Evolutionary conservation across 148 eudicot species (phyloP).

Genomic region (Chenopodium album): DNA sequence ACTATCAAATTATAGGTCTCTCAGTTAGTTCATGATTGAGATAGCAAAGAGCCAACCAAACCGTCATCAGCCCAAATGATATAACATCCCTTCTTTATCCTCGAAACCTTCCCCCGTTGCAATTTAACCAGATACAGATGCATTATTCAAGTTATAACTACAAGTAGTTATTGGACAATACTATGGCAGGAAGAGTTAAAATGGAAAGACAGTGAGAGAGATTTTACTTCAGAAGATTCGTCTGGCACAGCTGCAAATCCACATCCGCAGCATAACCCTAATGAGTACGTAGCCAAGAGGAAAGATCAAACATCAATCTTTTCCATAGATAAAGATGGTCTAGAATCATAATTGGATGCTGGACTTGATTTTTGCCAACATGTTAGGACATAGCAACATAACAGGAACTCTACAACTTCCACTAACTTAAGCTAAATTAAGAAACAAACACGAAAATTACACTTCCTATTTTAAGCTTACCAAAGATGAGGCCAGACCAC

Average conservation of each 20-base stretch:
- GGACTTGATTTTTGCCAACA: conserved; percentile 10
- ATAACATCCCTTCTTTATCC: not conserved
- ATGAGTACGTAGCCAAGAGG: not conserved
- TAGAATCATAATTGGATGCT: conserved; percentile 8
- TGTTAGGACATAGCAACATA: conserved; percentile 11
- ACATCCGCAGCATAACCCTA: not conserved
- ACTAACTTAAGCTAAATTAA: conserved; percentile 18
- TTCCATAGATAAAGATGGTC: conserved; percentile 8
- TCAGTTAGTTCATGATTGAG: not conserved
- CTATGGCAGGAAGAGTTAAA: not conserved
- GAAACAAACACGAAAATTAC: conserved; percentile 16
- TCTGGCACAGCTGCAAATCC: not conserved
- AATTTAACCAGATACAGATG: not conserved
- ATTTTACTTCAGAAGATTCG: not conserved
- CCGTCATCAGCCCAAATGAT: not conserved
- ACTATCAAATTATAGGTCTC: not conserved
- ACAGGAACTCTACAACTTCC: conserved; percentile 19
- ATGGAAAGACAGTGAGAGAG: not conserved
- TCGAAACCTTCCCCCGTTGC: not conserved
- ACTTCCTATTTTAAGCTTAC: conserved; percentile 27
- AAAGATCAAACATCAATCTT: not conserved
- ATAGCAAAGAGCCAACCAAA: not conserved
- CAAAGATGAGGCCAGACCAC: conserved; percentile 32
- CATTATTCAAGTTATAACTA: not conserved
- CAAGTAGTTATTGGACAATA: no score